Base-by-base conservation (phyloP, 169 alveolate species). In the Cryptosporidium ubiquitum region DNA sequence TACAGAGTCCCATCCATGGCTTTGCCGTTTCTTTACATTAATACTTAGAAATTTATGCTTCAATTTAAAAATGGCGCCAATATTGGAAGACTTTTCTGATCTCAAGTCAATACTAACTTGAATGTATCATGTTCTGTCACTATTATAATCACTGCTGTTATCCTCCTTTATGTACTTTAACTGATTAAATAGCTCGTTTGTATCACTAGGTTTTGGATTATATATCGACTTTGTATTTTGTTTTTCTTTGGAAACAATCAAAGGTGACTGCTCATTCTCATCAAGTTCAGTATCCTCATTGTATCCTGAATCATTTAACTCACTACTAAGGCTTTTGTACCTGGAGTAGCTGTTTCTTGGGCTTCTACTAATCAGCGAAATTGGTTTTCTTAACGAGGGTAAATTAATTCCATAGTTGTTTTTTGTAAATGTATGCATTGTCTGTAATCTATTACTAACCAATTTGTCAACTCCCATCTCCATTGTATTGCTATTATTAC, bases 191-290 rank as follows among this genome's bases (percentile, higher is more conserved):
- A 73, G 51, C 14, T 73, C 85, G 26, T 37, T 73, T 16, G 51
- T 18, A 33, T 7, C 37, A 16, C 51, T 73, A 23, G 69, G 70
- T 20, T 73, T 73, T 16, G 84, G 84, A 40, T 69, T 44, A n/a
- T 69, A 69, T 12, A 69, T 69, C 6, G 84, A 49, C 16, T 10
- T 31, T 0, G 40, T 5, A 3, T 16, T 42, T 12, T 7, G 4
- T 2, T 18, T 35, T 29, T 4, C 9, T 31, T 57, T 51, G 18
- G 51, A 31, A 2, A 3, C 51, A 52, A 73, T 49, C 55, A 73
- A 73, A 23, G 85, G 85, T 52, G 69, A 33, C 33, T 52, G 69
- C n/a, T 73, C 85, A 40, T 73, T 73, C 39, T 73, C 85, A 23
- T 73, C 6, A n/a, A 23, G 35, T 57, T 55, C 69, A 35, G 16